These are phyloP conservation scores for Penicillium glabrum DNA, from an alignment of 2,329 filamentous ascomycete species.

Conservation along the genomic window DNA sequence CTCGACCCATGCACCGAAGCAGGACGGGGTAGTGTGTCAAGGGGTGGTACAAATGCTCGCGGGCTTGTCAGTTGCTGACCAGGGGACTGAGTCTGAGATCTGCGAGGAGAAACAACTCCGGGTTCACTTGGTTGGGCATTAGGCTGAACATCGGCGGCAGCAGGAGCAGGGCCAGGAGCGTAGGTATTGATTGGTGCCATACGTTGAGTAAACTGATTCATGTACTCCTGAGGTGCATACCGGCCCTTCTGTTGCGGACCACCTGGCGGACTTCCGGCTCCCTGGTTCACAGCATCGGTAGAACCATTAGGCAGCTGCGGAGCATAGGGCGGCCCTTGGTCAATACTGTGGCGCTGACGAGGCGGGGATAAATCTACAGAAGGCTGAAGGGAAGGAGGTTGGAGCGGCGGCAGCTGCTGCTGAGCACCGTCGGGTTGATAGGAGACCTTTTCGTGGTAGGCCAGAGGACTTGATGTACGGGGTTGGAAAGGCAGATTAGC, in stretches of 20 bases:
- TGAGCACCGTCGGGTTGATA: slow-evolving; percentile 30
- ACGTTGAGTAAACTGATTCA: slow-evolving; percentile 33
- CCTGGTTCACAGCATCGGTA: slow-evolving; percentile 1
- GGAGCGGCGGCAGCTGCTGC: slow-evolving; percentile 5
- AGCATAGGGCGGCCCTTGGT: slow-evolving; percentile 17
- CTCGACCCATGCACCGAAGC: slow-evolving; percentile 54
- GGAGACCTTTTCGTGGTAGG: slow-evolving; percentile 47
- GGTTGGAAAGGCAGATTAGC: slow-evolving; percentile 56
- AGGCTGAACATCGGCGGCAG: slow-evolving; percentile 15
- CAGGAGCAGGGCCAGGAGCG: slow-evolving; percentile 18
- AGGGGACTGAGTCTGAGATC: slow-evolving; percentile 61
- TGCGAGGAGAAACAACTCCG: slow-evolving; percentile 42
- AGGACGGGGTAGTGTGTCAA: slow-evolving; percentile 52
- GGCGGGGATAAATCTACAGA: slow-evolving; percentile 24
- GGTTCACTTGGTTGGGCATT: slow-evolving; percentile 24
- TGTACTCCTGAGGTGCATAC: slow-evolving; percentile 34
- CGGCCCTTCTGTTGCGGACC: slow-evolving; percentile 26
- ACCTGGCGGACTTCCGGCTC: slow-evolving; percentile 6
- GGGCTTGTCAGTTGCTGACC: slow-evolving; percentile 53
- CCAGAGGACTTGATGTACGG: slow-evolving; percentile 64
- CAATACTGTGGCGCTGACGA: slow-evolving; percentile 20
- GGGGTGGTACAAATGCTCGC: slow-evolving; percentile 40
- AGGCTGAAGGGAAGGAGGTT: slow-evolving; percentile 24
- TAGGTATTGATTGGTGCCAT: slow-evolving; percentile 20
- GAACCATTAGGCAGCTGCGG: slow-evolving; percentile 8